Percentiles rank a stretch among this genome's conserved stretches.
Evolutionary conservation across 129 eudicot genomes (phyloP).

Genomic region (Pittosporum tobira): DNA sequence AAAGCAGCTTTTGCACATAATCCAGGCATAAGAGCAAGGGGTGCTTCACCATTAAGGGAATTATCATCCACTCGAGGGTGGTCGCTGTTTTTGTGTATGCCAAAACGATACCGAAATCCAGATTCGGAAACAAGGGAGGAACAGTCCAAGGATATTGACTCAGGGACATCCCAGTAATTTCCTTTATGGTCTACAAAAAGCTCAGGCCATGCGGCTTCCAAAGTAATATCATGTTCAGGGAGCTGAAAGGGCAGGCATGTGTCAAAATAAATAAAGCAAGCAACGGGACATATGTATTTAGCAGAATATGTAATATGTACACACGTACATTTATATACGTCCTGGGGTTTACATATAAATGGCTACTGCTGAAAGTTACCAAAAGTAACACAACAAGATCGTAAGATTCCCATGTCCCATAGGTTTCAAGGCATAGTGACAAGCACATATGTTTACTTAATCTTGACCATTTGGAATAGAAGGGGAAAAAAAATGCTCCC

Average conservation of each 20-base stretch:
- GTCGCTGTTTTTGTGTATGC: slow-evolving; percentile 68
- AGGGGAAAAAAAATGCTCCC: no score
- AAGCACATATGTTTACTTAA: background rate
- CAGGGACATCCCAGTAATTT: slow-evolving; percentile 78
- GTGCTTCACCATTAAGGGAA: slow-evolving; percentile 31
- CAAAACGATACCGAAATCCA: slow-evolving; percentile 74
- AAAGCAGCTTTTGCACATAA: slow-evolving; percentile 72
- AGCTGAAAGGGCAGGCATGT: slow-evolving; percentile 60
- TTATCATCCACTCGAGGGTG: slow-evolving; percentile 36
- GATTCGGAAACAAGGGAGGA: slow-evolving; percentile 52
- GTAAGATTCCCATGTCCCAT: no score
- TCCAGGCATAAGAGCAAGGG: slow-evolving; percentile 58
- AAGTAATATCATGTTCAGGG: slow-evolving; percentile 65
- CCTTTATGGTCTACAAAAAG: slow-evolving; percentile 67
- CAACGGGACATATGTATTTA: background rate
- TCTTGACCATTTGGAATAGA: no score
- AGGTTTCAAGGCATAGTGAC: background rate
- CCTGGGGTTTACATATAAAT: no score
- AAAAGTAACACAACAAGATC: no score
- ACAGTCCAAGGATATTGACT: slow-evolving; percentile 65
- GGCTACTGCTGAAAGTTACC: no score
- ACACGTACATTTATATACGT: no score
- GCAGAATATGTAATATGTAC: no score
- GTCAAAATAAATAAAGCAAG: background rate
- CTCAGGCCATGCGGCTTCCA: slow-evolving; percentile 96